Percentiles rank a stretch among this genome's conserved stretches.
Conservation (phyloP, 2,329 filamentous ascomycete species). For the Fusarium nurragi region DNA sequence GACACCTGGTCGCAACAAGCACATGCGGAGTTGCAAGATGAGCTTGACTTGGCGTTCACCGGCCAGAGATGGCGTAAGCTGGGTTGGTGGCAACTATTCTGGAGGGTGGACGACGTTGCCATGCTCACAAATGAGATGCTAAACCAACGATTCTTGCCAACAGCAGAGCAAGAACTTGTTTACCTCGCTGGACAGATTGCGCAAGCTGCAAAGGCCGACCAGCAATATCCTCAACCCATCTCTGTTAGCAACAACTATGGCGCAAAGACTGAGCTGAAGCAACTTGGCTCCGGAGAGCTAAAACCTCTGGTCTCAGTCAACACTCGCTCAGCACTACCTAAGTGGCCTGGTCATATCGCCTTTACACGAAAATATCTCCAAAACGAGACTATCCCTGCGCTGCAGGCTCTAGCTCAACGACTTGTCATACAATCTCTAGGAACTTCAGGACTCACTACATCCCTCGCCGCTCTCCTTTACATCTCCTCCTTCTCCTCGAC, state of each 20-base stretch:
- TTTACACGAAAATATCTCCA: constrained; percentile 74
- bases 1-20: constrained; percentile 79
- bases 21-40: constrained; percentile 83
- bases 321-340: constrained; percentile 46
- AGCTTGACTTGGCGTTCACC: constrained; percentile 80
- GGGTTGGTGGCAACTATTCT: constrained; percentile 94
- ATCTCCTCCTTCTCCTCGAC: constrained; percentile 62
- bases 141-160: constrained; percentile 77
- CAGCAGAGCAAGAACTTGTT: constrained; percentile 82
- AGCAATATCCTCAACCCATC: constrained; percentile 51
- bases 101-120: constrained; percentile 90
- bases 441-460: constrained; percentile 71
- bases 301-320: constrained; percentile 39
- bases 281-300: constrained; percentile 41
- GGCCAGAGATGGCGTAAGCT: constrained; percentile 82
- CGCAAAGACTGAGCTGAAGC: constrained; percentile 17
- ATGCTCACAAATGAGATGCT: constrained; percentile 85
- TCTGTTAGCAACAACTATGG: constrained; percentile 26
- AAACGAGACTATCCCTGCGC: constrained; percentile 71
- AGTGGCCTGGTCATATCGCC: constrained; percentile 81
- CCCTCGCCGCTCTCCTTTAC: constrained; percentile 66
- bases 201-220: constrained; percentile 51
- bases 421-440: constrained; percentile 79
- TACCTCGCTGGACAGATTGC: constrained; percentile 82
- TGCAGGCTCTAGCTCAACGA: constrained; percentile 77